Evolutionary conservation across 257 asterid genomes (phyloP), one percentile per base, ranked within the genome.

Genomic region (Lavandula angustifolia): DNA sequence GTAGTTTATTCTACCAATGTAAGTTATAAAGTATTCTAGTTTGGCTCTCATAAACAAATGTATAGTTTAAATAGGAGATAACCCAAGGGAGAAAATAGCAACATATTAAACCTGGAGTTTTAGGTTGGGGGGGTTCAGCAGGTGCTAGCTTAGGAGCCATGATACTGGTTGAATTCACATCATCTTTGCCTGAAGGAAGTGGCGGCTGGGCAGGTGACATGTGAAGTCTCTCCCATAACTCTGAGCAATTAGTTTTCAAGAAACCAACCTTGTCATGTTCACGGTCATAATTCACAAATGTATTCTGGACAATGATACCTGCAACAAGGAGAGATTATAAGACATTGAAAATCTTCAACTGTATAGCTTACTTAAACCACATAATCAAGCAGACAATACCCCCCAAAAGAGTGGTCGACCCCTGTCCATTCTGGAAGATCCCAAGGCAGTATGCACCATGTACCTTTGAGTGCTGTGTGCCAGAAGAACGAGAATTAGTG

Each of bases 361-460:
- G 32, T 60, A 40, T 48, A 67, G 34, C 31, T 62, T 31, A 60
- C 31, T 62, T 31, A 60, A 47, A 63, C 73, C 56, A 72, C 49
- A 69, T 4, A 17, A 68, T 68, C 9, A 54, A 54, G 70, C 42
- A 29, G 56, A 68, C 68, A 42, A 22, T 83, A 94, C 99, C 99
- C 73, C 99, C 99, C 71, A 94, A 76, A 67, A 94, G 98, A 71
- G 99, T 94, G 59, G 99, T 94, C 14, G 95, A 92, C 77, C 90
- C 99, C 83, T 90, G 90, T 64, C 96, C 99, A 77, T 86, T 94
- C 87, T 87, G 99, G 72, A 94, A 94, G 71, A 94, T 79, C 47
- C 99, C 99, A 61, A 94, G 84, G 86, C 99, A 94, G 83, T 94
- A 94, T 60, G 99, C 78, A 76, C 96, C 99, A 71, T 60, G 94